Base-by-base conservation (phyloP, 192 early-diverging fungal species). In the Gorgonomyces haynaldii region DNA sequence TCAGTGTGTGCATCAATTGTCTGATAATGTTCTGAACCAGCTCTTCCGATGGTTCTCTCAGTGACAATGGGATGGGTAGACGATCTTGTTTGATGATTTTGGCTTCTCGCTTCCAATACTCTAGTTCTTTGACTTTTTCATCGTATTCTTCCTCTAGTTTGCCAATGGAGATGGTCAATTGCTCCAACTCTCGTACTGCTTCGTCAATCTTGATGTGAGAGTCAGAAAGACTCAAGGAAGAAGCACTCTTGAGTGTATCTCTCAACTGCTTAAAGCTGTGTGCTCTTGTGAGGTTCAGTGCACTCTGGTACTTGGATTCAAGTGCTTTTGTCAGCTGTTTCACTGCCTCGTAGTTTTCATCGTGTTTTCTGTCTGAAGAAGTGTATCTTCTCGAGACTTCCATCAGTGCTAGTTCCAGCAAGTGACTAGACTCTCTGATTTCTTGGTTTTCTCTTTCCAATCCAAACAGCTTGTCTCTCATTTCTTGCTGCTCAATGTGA, bases 1-100 rank as follows among this genome's bases (percentile, higher is more conserved):
- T 30, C 13, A 71, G 40, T 47, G 66, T 60, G 19, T 60, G 40
- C 6, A 63, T 64, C 37, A 76, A 36, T 37, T 76, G 67, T 36
- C 66, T 65, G 0, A 68, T 59, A 15, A 76, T 41, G 13, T 49
- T 28, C 22, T 13, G n/a, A 26, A 49, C 6, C 7, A 52, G 13
- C 38, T 28, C 28, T 40, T 52, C 50, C 1, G 35, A n/a, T 16
- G 35, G 64, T 56, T 20, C 31, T 49, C 17, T 34, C 4, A 49
- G 1, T 39, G 17, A 28, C 19, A 15, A 43, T 8, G 10, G 25
- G 42, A 4, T 28, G 6, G 15, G 15, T 43, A 15, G 17, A 22
- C 17, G 25, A 23, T 10, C 25, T 17, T 28, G 15, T 43, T 43
- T 4, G 25, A 2, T 15, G 29, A 43, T 15, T 43, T 28, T 28